A percentile compares a stretch with the other conserved stretches of the same genome.
Evolutionary conservation across 2,329 filamentous ascomycete genomes (phyloP).

Genomic region (Sclerotinia trifoliorum): DNA sequence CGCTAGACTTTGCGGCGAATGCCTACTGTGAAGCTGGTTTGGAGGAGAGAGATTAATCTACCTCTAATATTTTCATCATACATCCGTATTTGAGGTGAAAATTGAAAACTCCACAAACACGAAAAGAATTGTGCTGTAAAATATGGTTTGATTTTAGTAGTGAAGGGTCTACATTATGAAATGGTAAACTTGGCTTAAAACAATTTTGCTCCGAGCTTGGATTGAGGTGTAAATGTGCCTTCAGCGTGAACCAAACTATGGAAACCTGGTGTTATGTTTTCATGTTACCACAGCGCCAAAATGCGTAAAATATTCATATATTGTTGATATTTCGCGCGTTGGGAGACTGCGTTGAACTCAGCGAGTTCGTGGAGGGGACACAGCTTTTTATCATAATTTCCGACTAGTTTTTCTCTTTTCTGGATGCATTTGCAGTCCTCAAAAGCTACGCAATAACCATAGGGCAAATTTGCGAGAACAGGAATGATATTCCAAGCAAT

Average conservation of each 20-base stretch:
- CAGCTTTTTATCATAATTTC: neutral
- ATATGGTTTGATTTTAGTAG: too few relatives aligned
- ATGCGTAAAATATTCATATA: too few relatives aligned
- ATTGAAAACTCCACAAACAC: too few relatives aligned
- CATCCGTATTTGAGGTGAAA: too few relatives aligned
- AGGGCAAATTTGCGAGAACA: too few relatives aligned
- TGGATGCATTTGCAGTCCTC: neutral
- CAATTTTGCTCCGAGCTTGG: neutral
- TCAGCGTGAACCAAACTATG: neutral
- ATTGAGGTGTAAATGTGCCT: neutral
- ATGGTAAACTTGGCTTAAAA: neutral
- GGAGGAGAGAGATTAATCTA: neutral
- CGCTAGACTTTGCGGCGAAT: neutral
- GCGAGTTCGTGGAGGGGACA: too few relatives aligned
- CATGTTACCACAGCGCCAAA: neutral
- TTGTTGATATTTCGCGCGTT: neutral
- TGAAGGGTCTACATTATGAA: neutral
- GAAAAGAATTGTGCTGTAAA: too few relatives aligned
- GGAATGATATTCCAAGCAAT: neutral
- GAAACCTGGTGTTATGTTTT: neutral
- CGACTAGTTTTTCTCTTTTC: neutral
- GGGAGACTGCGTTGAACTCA: neutral
- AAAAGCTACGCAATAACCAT: neutral
- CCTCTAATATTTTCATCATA: too few relatives aligned
- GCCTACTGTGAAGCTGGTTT: neutral